phyloP scores from a whole-genome alignment of 2,329 filamentous ascomycete species.

The Curvularia lunata region DNA sequence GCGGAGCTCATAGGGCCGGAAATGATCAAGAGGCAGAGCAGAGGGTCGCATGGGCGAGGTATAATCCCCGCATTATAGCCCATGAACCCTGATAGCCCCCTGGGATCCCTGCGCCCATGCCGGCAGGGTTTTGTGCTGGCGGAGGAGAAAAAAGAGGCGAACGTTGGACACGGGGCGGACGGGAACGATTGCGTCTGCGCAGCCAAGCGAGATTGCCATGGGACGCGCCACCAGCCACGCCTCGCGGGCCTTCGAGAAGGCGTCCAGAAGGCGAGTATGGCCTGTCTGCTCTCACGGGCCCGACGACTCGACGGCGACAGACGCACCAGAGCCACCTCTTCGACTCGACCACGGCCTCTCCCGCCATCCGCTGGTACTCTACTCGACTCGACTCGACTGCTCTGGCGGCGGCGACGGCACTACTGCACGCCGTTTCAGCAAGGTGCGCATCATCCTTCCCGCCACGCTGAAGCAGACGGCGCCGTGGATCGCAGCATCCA shows the following conservation, averaged over 20 bases:
- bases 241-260: slow-evolving; percentile 18
- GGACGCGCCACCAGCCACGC: slow-evolving; percentile 12
- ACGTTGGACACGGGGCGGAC: slow-evolving; percentile 37
- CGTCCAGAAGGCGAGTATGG: slow-evolving; percentile 18
- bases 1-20: slow-evolving; percentile 20
- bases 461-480: slow-evolving; percentile 12
- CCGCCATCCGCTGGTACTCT: too few species aligned
- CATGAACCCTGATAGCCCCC: slow-evolving; percentile 6
- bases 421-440: slow-evolving; percentile 28
- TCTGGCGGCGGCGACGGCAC: slow-evolving; percentile 11
- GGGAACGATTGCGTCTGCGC: slow-evolving; percentile 27
- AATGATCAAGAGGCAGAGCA: slow-evolving; percentile 30
- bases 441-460: slow-evolving; percentile 27
- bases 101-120: slow-evolving; percentile 19
- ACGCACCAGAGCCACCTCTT: too few species aligned
- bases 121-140: slow-evolving; percentile 18
- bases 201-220: slow-evolving; percentile 26
- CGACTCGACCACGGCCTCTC: too few species aligned
- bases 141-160: slow-evolving; percentile 27
- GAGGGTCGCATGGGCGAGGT: slow-evolving; percentile 18
- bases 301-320: too few species aligned
- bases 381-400: not conserved
- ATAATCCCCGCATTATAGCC: slow-evolving; percentile 45
- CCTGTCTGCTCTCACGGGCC: not conserved
- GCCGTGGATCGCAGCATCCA: slow-evolving; percentile 10